These are phyloP conservation scores for Kockovaella imperatae DNA, from an alignment of 768 basidiomycete genomes.

Conservation along the genomic window DNA sequence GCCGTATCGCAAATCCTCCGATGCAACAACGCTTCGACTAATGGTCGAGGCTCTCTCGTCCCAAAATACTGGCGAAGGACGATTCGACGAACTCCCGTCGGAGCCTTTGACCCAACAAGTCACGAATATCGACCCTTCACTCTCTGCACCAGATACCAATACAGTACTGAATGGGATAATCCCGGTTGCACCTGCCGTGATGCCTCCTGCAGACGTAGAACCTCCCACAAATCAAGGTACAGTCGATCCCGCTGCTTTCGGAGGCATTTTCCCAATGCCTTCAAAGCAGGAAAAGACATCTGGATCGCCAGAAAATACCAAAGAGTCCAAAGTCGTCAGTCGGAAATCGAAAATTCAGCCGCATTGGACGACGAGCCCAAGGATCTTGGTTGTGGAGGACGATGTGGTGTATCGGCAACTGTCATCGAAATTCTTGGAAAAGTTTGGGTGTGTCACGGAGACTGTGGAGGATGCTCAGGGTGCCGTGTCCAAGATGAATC, in stretches of 20 bases:
- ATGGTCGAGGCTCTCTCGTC: conserved; percentile 28
- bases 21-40: conserved; percentile 21
- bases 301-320: too few species aligned
- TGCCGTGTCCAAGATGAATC: conserved; percentile 92
- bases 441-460: conserved; percentile 90
- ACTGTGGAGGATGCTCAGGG: conserved; percentile 87
- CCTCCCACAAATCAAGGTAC: too few species aligned
- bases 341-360: conserved; percentile 20
- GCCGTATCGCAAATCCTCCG: conserved; percentile 32
- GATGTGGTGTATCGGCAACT: conserved; percentile 83
- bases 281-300: too few species aligned
- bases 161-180: too few species aligned
- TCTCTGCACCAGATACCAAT: too few species aligned
- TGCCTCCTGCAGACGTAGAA: too few species aligned
- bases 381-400: conserved; percentile 89
- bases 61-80: background rate
- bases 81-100: conserved; percentile 9
- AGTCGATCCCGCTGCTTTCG: too few species aligned
- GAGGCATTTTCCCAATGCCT: too few species aligned
- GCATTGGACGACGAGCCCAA: conserved; percentile 52
- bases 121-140: too few species aligned
- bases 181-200: too few species aligned
- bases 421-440: conserved; percentile 85
- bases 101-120: conserved; percentile 26
- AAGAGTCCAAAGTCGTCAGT: too few species aligned